phyloP scores from a whole-genome alignment of 2,329 filamentous ascomycete species.

The Fusarium algeriense region DNA sequence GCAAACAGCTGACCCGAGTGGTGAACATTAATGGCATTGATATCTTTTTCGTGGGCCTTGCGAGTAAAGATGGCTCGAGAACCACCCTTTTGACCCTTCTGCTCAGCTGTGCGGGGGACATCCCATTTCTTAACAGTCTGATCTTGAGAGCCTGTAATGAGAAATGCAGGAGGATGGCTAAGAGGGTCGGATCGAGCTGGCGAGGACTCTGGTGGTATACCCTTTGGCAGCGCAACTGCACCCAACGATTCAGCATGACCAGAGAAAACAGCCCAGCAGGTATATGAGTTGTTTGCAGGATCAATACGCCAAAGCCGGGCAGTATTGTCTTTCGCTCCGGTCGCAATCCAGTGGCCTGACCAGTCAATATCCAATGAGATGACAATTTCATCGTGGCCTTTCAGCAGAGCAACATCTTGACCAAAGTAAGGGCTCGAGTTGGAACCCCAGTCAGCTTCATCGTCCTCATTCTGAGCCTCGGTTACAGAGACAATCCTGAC shows the following conservation, averaged over 20 bases:
- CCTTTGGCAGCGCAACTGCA: slow-evolving; percentile 85
- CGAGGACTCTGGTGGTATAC: slow-evolving; percentile 74
- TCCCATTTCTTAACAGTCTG: slow-evolving; percentile 97
- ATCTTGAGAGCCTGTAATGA: slow-evolving; percentile 94
- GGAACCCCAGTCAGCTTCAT: slow-evolving; percentile 39
- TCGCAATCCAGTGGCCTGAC: slow-evolving; percentile 97
- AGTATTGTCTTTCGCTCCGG: slow-evolving; percentile 96
- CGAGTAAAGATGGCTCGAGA: slow-evolving; percentile 83
- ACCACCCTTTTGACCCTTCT: slow-evolving; percentile 62
- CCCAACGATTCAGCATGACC: slow-evolving; percentile 96
- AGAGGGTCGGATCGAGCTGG: slow-evolving; percentile 79
- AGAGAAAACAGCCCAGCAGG: slow-evolving; percentile 84
- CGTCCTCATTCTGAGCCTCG: slow-evolving; percentile 49
- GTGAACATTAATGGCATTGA: slow-evolving; percentile 92
- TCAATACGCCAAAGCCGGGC: slow-evolving; percentile 92
- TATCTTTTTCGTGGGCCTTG: slow-evolving; percentile 98
- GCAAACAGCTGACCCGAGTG: slow-evolving; percentile 84
- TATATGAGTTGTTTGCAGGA: slow-evolving; percentile 77
- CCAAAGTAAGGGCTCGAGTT: slow-evolving; percentile 77
- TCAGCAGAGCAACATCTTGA: slow-evolving; percentile 85
- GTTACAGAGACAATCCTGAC: slow-evolving; percentile 84
- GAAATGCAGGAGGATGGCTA: slow-evolving; percentile 82
- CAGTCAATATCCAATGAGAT: slow-evolving; percentile 95
- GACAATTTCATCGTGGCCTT: slow-evolving; percentile 94
- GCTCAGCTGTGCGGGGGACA: slow-evolving; percentile 68